phyloP scores from a whole-genome alignment of 2,329 filamentous ascomycete species.

The Cladosporium sp. region DNA sequence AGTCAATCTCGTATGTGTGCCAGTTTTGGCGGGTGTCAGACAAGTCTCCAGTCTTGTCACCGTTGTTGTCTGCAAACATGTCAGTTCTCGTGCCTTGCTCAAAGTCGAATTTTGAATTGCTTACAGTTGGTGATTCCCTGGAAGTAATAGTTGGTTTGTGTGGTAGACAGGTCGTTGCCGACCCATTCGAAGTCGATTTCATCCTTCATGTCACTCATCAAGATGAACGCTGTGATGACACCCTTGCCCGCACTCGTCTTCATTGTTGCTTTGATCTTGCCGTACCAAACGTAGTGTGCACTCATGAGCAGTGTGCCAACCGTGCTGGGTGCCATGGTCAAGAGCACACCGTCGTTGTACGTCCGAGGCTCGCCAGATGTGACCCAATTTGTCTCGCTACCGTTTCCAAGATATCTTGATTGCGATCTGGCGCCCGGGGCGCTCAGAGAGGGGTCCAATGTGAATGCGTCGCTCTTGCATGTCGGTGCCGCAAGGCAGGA shows the following conservation, averaged over 20 bases:
- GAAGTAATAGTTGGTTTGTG: conserved; percentile 96
- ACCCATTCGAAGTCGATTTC: conserved; percentile 98
- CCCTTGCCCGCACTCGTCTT: conserved; percentile 80
- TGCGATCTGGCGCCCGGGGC: conserved; percentile 59
- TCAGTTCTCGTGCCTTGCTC: conserved; percentile 17
- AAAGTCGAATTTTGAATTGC: conserved; percentile 32
- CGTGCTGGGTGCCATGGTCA: conserved; percentile 85
- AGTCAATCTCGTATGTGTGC: conserved; percentile 91
- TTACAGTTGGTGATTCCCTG: conserved; percentile 88
- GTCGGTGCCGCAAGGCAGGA: conserved; percentile 81
- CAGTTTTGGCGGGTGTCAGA: conserved; percentile 70
- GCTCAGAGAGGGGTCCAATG: conserved; percentile 64
- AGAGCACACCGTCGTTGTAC: conserved; percentile 62
- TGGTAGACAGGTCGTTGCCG: conserved; percentile 69
- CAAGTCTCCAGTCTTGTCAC: conserved; percentile 59
- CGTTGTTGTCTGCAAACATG: conserved; percentile 62
- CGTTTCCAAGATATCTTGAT: conserved; percentile 79
- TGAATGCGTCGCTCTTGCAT: conserved; percentile 71
- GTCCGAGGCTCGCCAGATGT: conserved; percentile 69
- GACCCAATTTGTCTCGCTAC: conserved; percentile 80
- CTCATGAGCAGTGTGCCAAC: conserved; percentile 82
- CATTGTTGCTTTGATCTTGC: conserved; percentile 79
- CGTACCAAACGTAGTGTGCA: conserved; percentile 94
- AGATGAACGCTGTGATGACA: conserved; percentile 95
- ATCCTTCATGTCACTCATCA: conserved; percentile 93